A percentile compares a stretch with the other conserved stretches of the same genome.
These are phyloP conservation scores for Aspergillus steynii DNA, from an alignment of 495 filamentous ascomycete genomes.

Conservation along the genomic window DNA sequence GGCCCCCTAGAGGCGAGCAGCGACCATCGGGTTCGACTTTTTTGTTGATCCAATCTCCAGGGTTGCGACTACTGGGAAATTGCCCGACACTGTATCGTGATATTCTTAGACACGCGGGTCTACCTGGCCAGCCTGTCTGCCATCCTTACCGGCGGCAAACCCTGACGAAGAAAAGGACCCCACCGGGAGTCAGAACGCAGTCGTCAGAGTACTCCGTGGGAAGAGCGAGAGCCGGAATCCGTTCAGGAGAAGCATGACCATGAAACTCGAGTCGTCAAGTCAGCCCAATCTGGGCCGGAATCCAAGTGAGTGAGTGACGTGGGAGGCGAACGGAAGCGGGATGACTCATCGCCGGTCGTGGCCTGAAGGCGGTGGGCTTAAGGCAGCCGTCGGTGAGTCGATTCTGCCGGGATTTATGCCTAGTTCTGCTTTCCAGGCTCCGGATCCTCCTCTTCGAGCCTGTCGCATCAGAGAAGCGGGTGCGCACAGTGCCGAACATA, in stretches of 20 bases:
- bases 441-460: neutral
- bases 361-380: slow-evolving; percentile 1
- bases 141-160: neutral
- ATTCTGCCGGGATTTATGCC: slow-evolving; percentile 5
- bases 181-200: neutral
- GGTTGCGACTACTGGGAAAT: neutral
- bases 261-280: no score
- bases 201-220: no score
- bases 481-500: neutral
- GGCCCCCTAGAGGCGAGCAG: neutral
- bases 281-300: no score
- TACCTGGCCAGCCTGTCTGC: neutral
- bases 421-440: neutral
- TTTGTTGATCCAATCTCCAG: no score
- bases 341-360: neutral
- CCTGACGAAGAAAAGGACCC: neutral
- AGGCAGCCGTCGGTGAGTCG: slow-evolving; percentile 4
- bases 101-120: neutral
- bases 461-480: neutral
- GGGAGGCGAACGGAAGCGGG: neutral
- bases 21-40: neutral
- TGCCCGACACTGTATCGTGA: neutral
- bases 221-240: no score
- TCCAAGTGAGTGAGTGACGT: neutral
- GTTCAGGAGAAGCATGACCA: no score